phyloP scores from a whole-genome alignment of 1,139 yeast genomes.

The Trichomonascaceae sp. region DNA sequence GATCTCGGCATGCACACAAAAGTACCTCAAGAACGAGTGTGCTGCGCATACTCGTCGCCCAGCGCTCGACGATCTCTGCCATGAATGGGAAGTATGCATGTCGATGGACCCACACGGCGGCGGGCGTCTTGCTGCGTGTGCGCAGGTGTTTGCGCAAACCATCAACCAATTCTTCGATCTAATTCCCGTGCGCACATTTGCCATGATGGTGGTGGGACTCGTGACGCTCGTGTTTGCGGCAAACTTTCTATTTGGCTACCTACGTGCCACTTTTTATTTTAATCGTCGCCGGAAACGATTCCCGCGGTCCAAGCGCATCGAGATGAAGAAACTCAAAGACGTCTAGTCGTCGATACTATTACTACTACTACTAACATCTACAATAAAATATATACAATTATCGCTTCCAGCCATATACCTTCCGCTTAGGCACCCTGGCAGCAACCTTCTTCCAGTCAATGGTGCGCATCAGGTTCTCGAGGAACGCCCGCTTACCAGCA shows the following conservation, averaged over 20 bases:
- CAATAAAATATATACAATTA: background rate
- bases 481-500: constrained; percentile 59
- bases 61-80: constrained; percentile 56
- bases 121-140: constrained; percentile 55
- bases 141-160: constrained; percentile 66
- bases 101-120: constrained; percentile 64
- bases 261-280: constrained; percentile 16
- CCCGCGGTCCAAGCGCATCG: too few relatives aligned
- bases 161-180: constrained; percentile 62
- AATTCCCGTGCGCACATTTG: constrained; percentile 52
- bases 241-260: constrained; percentile 32
- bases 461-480: constrained; percentile 63
- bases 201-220: constrained; percentile 29
- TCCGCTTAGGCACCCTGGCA: constrained; percentile 12
- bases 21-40: constrained; percentile 60
- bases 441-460: constrained; percentile 75
- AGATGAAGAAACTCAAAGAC: too few relatives aligned
- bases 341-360: too few relatives aligned
- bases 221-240: constrained; percentile 27
- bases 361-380: too few relatives aligned
- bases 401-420: constrained; percentile 5
- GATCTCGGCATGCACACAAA: constrained; percentile 52
- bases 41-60: constrained; percentile 37
- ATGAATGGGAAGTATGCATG: constrained; percentile 69
- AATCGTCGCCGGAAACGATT: background rate